Conservation (phyloP, 495 filamentous ascomycete species). For the Daldinia childiae region DNA sequence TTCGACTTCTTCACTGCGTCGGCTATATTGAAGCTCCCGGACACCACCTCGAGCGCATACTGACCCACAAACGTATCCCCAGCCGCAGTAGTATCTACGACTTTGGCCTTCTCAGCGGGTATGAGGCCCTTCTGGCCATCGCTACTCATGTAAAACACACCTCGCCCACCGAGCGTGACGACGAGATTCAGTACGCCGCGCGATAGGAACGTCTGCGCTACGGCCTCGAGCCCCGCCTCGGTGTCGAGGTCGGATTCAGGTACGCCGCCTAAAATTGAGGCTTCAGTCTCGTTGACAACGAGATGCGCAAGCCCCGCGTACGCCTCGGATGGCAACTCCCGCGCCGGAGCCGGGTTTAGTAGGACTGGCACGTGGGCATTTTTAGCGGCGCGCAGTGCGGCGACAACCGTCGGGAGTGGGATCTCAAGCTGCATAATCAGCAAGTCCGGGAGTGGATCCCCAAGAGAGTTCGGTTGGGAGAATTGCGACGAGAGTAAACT, state of each 20-base stretch:
- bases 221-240: constrained; percentile 53
- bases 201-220: constrained; percentile 67
- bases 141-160: constrained; percentile 67
- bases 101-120: constrained; percentile 67
- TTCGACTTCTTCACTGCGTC: constrained; percentile 74
- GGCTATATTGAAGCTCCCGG: constrained; percentile 61
- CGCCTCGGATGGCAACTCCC: constrained; percentile 70
- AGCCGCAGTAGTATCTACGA: constrained; percentile 93
- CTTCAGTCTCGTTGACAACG: constrained; percentile 92
- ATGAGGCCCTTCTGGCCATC: constrained; percentile 57
- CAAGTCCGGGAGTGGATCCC: constrained; percentile 62
- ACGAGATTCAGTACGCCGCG: constrained; percentile 79
- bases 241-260: constrained; percentile 58
- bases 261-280: constrained; percentile 70
- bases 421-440: constrained; percentile 92
- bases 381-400: constrained; percentile 66
- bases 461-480: constrained; percentile 40
- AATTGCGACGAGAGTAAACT: constrained; percentile 39
- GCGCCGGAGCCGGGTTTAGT: constrained; percentile 87
- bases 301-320: constrained; percentile 78
- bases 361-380: constrained; percentile 66
- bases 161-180: constrained; percentile 83
- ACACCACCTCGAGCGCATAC: constrained; percentile 76
- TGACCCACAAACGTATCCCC: constrained; percentile 94
- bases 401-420: constrained; percentile 74